Base-by-base conservation (phyloP, 306 rosid genomes). In the Trifolium repens region DNA sequence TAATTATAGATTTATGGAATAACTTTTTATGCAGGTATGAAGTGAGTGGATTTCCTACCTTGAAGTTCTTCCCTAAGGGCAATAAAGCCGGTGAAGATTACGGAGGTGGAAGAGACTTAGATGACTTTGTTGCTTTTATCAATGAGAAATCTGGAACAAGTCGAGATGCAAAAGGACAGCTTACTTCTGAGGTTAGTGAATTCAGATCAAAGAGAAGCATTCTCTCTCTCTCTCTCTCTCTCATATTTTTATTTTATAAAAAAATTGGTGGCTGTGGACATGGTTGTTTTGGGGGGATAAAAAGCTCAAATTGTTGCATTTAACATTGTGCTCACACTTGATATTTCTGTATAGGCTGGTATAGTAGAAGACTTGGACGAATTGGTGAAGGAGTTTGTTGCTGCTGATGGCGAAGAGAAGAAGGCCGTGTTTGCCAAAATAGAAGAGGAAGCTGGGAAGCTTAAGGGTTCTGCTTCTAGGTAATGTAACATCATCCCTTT, bases 81-180 rank as follows among this genome's bases (percentile, higher is more conserved):
- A 92, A 96, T 72, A 92, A 92, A 88, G 89, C 81, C 4, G 98
- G 98, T 54, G 96, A 92, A 84, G 96, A 90, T 44, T 96, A 92
- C 30, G 93, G 83, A 32, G 98, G 90, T 47, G 99, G 97, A 84
- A 85, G 96, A 84, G 97, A 88, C 74, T 80, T 96, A 12, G 93
- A 88, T 39, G 98, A 89, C 80, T 89, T 96, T 42, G 93, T 92
- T 61, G 79, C 79, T 67, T 92, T 88, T 86, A 85, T 96, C 80
- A 89, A 92, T 39, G 91, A 87, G 79, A 89, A 90, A 76, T 67
- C 85, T 78, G 96, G 98, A 60, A 83, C 97, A 34, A 85, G 87
- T 60, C 88, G 99, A 55, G 96, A 92, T 71, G 88, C 64, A 15
- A 89, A 89, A 53, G 98, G 99, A 70, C 90, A 85, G 52, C 96